A percentile compares a stretch with the other conserved stretches of the same genome.
Conservation (phyloP, 2,329 filamentous ascomycete species). For the Cladosporium oxysporum region DNA sequence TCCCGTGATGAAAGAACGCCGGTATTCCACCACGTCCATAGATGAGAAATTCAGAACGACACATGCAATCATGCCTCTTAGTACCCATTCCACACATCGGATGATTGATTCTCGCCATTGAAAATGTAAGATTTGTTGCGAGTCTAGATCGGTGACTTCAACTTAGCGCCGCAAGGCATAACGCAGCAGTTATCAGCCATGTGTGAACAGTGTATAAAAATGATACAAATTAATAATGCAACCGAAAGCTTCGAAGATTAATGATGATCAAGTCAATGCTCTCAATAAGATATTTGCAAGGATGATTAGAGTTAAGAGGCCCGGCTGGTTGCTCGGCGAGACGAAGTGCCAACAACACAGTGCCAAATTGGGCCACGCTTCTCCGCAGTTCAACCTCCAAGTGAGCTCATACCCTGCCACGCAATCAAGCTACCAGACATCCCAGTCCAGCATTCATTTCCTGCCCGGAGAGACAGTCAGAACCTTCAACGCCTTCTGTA, state of each 20-base stretch:
- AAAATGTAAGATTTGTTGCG: background rate
- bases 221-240: background rate
- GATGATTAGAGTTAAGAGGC: background rate
- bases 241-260: background rate
- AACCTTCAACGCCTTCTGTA: background rate
- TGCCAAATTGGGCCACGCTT: constrained; percentile 8
- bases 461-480: background rate
- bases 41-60: background rate
- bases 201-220: background rate
- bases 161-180: background rate
- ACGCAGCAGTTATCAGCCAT: background rate
- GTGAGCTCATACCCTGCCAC: constrained; percentile 18
- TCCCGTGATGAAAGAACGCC: background rate
- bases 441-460: background rate
- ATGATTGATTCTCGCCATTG: background rate
- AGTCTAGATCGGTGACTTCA: background rate
- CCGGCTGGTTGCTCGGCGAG: constrained; percentile 1
- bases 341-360: constrained; percentile 5
- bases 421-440: background rate
- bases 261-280: background rate
- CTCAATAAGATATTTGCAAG: background rate
- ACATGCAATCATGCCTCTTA: background rate
- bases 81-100: background rate
- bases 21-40: background rate
- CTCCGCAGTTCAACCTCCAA: constrained; percentile 12